Evolutionary conservation across 1,284 basidiomycete species (phyloP).

Genomic region (Papiliotrema nemorosa): DNA sequence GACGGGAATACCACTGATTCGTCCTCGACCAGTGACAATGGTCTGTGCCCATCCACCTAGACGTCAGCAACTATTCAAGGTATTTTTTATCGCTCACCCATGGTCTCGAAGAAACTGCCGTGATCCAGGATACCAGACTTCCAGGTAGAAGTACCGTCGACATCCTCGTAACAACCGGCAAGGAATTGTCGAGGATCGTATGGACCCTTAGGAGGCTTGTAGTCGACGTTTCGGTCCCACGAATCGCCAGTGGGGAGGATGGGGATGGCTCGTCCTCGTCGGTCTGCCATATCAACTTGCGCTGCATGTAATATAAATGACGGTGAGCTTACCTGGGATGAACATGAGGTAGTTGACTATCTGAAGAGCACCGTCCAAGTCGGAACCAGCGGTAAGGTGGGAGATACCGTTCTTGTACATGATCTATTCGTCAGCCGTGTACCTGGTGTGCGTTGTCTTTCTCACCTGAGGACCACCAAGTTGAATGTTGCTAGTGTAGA

Average conservation of each 20-base stretch:
- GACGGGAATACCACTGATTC: slow-evolving; percentile 94
- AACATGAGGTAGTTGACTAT: slow-evolving; percentile 95
- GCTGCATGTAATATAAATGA: neutral
- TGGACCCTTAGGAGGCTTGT: slow-evolving; percentile 84
- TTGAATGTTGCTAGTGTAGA: slow-evolving; percentile 98
- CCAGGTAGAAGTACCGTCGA: slow-evolving; percentile 63
- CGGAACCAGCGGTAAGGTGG: slow-evolving; percentile 89
- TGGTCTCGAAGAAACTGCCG: slow-evolving; percentile 67
- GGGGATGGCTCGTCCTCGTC: slow-evolving; percentile 72
- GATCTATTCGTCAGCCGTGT: slow-evolving; percentile 55
- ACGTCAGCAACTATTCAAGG: slow-evolving; percentile 1
- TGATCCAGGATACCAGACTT: slow-evolving; percentile 93
- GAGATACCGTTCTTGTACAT: slow-evolving; percentile 99
- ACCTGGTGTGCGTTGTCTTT: neutral
- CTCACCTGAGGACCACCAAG: slow-evolving; percentile 85
- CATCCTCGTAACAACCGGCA: slow-evolving; percentile 84
- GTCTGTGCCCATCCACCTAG: slow-evolving; percentile 93
- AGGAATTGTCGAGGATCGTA: slow-evolving; percentile 99
- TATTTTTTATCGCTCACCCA: slow-evolving; percentile 25
- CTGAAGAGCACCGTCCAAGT: slow-evolving; percentile 87
- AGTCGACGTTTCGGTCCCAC: slow-evolving; percentile 92
- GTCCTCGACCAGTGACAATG: slow-evolving; percentile 88
- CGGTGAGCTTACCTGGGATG: slow-evolving; percentile 59
- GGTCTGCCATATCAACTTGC: slow-evolving; percentile 40
- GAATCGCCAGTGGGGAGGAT: slow-evolving; percentile 65